phyloP scores from a whole-genome alignment of 75 land plant species.

The Cunninghamia lanceolata region DNA sequence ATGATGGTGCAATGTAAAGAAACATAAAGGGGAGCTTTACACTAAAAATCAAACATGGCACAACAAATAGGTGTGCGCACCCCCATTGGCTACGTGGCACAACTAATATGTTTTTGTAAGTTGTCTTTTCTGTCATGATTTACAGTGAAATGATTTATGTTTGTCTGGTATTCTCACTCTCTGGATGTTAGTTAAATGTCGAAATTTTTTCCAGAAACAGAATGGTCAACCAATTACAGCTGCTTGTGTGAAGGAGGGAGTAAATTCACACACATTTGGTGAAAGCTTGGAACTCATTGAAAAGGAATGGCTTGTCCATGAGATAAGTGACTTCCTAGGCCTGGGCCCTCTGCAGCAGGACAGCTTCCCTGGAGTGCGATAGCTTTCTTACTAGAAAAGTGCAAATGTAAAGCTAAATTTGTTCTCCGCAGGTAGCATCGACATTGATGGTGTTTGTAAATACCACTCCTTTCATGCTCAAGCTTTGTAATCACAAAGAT shows the following conservation, averaged over 20 bases:
- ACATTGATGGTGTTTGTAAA: neutral
- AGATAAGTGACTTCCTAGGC: slow-evolving; percentile 29
- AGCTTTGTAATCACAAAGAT: neutral
- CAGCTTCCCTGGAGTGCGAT: neutral
- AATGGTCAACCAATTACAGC: slow-evolving; percentile 28
- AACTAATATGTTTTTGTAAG: neutral
- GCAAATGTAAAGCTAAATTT: neutral
- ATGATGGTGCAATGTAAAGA: too few species aligned
- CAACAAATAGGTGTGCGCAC: too few species aligned
- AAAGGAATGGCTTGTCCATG: slow-evolving; percentile 40
- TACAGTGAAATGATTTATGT: neutral
- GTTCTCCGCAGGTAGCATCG: neutral
- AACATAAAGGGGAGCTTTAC: too few species aligned
- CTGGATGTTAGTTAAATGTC: neutral
- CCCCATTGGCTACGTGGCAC: too few species aligned
- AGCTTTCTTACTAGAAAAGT: neutral
- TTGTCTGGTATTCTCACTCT: neutral
- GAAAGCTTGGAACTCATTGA: slow-evolving; percentile 26
- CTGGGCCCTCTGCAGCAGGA: slow-evolving; percentile 3
- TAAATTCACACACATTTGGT: slow-evolving; percentile 32
- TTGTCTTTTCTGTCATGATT: neutral
- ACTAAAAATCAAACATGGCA: too few species aligned
- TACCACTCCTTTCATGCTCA: neutral
- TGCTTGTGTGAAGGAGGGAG: slow-evolving; percentile 27
- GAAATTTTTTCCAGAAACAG: slow-evolving; percentile 11